Evolutionary conservation across 176 grass and related monocot genomes (phyloP).

Genomic region (Cymbopogon citratus): DNA sequence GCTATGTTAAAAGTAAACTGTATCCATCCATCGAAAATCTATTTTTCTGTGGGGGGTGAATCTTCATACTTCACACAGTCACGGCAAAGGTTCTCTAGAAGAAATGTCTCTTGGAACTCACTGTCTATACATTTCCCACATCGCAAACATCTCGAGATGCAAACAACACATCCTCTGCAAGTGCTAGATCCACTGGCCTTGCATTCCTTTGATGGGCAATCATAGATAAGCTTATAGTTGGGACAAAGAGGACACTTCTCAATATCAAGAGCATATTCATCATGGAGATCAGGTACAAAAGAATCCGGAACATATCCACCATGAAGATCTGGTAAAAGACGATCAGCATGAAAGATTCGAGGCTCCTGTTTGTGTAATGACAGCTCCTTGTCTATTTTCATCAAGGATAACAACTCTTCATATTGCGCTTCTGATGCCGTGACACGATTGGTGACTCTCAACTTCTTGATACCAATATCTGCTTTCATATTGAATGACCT

Average conservation of each 20-base stretch:
- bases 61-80: conserved; percentile 43
- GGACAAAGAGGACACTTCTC: conserved; percentile 66
- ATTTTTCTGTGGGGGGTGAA: neutral
- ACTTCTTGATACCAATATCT: conserved; percentile 45
- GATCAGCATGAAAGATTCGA: conserved; percentile 46
- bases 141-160: conserved; percentile 57
- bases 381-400: conserved; percentile 47
- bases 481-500: conserved; percentile 56
- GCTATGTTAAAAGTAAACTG: neutral
- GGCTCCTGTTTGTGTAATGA: conserved; percentile 26
- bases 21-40: conserved; percentile 23
- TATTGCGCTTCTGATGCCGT: conserved; percentile 48
- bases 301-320: conserved; percentile 39
- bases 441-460: conserved; percentile 60
- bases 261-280: conserved; percentile 66
- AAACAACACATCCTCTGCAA: conserved; percentile 68
- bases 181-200: conserved; percentile 21
- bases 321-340: conserved; percentile 40
- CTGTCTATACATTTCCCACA: conserved; percentile 78
- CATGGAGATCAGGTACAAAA: conserved; percentile 47
- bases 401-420: conserved; percentile 49
- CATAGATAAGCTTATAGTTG: conserved; percentile 76
- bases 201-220: conserved; percentile 69
- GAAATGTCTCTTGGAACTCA: conserved; percentile 68
- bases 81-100: conserved; percentile 47